These are phyloP conservation scores for Isatis tinctoria DNA, from an alignment of 345 rosid genomes.

Conservation along the genomic window DNA sequence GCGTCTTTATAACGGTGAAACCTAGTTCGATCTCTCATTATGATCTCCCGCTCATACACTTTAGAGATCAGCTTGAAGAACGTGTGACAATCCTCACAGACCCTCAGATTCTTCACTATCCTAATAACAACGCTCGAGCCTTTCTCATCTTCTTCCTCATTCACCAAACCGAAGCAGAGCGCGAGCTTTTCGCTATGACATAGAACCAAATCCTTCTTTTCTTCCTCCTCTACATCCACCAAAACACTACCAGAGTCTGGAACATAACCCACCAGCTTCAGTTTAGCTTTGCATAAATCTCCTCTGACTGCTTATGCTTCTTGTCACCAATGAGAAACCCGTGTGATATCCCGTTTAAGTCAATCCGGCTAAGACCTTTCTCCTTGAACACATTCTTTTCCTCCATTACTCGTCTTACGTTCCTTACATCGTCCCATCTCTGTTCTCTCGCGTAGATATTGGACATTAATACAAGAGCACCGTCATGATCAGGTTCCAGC, in stretches of 20 bases:
- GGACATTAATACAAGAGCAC: conserved; percentile 61
- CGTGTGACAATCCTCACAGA: conserved; percentile 43
- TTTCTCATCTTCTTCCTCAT: not conserved
- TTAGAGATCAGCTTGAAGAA: conserved; percentile 14
- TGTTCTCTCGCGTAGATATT: conserved; percentile 63
- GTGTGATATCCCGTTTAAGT: conserved; percentile 42
- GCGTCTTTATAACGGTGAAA: conserved; percentile 17
- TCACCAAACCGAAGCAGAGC: conserved; percentile 16
- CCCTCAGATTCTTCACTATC: conserved; percentile 35
- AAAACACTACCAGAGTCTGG: conserved; percentile 29
- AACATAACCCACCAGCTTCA: conserved; percentile 16
- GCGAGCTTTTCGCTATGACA: conserved; percentile 23
- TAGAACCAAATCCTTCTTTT: conserved; percentile 36
- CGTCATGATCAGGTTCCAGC: conserved; percentile 55
- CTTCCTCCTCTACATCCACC: conserved; percentile 42
- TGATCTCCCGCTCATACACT: conserved; percentile 7
- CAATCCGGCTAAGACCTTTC: conserved; percentile 63
- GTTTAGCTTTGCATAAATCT: conserved; percentile 38
- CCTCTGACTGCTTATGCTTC: conserved; percentile 38
- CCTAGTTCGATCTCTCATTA: conserved; percentile 26
- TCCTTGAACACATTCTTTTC: conserved; percentile 47
- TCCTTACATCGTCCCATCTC: conserved; percentile 61
- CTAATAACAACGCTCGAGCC: conserved; percentile 16
- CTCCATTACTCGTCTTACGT: conserved; percentile 49
- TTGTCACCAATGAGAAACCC: conserved; percentile 55